Percentiles rank a stretch among this genome's conserved stretches.
These are phyloP conservation scores for Gossypium davidsonii DNA, from an alignment of 441 rosid genomes.

Conservation along the genomic window DNA sequence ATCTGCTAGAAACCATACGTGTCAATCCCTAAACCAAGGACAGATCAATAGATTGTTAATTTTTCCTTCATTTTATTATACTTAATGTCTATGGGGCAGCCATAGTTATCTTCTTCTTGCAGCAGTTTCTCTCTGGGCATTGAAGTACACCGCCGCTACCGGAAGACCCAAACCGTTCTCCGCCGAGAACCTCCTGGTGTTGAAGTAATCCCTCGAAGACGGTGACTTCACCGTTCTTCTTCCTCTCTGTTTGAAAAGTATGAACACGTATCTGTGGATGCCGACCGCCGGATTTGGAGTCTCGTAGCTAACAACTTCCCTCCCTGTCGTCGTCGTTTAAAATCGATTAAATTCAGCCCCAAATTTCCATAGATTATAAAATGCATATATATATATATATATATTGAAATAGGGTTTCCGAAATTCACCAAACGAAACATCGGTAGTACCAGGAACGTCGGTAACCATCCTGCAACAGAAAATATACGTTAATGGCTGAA, in stretches of 20 bases:
- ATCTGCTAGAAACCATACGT: too few relatives aligned
- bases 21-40: too few relatives aligned
- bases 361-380: background rate
- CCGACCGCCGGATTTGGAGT: slow-evolving; percentile 52
- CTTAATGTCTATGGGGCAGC: background rate
- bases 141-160: slow-evolving; percentile 64
- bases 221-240: slow-evolving; percentile 44
- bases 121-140: slow-evolving; percentile 67
- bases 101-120: slow-evolving; percentile 41
- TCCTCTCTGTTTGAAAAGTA: slow-evolving; percentile 58
- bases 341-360: background rate
- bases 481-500: background rate
- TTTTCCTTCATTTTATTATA: too few relatives aligned
- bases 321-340: slow-evolving; percentile 28
- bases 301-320: slow-evolving; percentile 46
- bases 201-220: slow-evolving; percentile 45
- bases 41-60: too few relatives aligned
- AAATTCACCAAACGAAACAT: slow-evolving; percentile 56
- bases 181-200: slow-evolving; percentile 44
- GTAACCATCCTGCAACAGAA: slow-evolving; percentile 65
- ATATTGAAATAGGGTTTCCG: background rate
- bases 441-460: slow-evolving; percentile 87
- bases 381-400: background rate
- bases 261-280: slow-evolving; percentile 53
- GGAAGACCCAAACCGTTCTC: slow-evolving; percentile 56